Evolutionary conservation across 805 yeast genomes (phyloP).

Genomic region (Metschnikowia cubensis): DNA sequence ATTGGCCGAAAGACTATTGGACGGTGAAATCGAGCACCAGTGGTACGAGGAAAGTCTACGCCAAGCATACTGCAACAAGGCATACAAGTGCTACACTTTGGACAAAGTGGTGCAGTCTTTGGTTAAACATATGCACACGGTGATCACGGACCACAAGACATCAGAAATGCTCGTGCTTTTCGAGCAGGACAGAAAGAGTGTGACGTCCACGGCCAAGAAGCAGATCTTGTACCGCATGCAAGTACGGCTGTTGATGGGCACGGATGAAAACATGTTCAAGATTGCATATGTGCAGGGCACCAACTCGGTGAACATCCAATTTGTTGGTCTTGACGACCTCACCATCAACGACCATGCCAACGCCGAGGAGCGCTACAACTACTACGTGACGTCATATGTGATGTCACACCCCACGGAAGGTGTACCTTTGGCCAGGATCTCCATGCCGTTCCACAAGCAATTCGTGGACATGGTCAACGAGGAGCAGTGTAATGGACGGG

Average conservation of each 20-base stretch:
- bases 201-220: constrained; percentile 69
- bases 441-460: constrained; percentile 71
- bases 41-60: constrained; percentile 94
- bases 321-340: constrained; percentile 82
- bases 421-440: constrained; percentile 69
- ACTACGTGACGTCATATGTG: constrained; percentile 86
- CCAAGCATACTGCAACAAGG: constrained; percentile 90
- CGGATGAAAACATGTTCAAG: constrained; percentile 91
- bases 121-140: constrained; percentile 78
- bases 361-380: constrained; percentile 83
- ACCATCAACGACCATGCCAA: constrained; percentile 68
- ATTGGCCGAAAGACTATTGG: constrained; percentile 72
- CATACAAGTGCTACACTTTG: constrained; percentile 86
- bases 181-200: constrained; percentile 70
- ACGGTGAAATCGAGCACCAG: constrained; percentile 88
- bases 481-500: constrained; percentile 57
- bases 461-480: constrained; percentile 52
- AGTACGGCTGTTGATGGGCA: constrained; percentile 70
- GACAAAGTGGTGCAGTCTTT: constrained; percentile 80
- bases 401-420: constrained; percentile 98
- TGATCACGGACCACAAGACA: constrained; percentile 73
- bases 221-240: constrained; percentile 90
- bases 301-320: constrained; percentile 63
- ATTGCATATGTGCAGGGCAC: constrained; percentile 60
- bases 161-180: constrained; percentile 76